These are phyloP conservation scores for Penicillium nucicola DNA, from an alignment of 495 filamentous ascomycete species.

Conservation along the genomic window DNA sequence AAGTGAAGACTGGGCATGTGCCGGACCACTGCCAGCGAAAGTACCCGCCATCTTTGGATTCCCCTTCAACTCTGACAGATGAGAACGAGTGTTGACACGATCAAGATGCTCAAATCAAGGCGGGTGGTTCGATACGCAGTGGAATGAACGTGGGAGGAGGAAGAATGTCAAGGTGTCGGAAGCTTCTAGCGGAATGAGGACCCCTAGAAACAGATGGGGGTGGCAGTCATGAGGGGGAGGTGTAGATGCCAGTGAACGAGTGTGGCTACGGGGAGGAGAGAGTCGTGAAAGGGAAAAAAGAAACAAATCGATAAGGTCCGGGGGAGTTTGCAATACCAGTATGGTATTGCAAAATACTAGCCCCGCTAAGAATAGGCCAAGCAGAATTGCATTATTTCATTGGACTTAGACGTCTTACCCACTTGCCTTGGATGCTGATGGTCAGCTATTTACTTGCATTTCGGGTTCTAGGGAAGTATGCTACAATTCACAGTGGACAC, in stretches of 20 bases:
- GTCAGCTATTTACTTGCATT: too few relatives aligned
- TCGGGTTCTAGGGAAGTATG: too few relatives aligned
- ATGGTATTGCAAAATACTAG: conserved; percentile 4
- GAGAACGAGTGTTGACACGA: conserved; percentile 17
- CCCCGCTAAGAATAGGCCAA: conserved; percentile 8
- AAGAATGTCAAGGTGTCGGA: conserved; percentile 20
- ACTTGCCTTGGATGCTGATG: too few relatives aligned
- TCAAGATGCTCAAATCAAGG: conserved; percentile 6
- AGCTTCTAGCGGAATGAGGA: conserved; percentile 16
- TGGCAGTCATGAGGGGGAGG: conserved; percentile 3
- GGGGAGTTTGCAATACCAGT: not conserved
- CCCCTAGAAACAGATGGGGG: conserved; percentile 18
- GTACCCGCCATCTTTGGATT: conserved; percentile 36
- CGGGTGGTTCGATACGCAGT: conserved; percentile 3
- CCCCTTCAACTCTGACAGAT: conserved; percentile 13
- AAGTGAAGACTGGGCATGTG: conserved; percentile 86
- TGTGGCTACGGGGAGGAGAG: conserved; percentile 1
- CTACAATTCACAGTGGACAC: too few relatives aligned
- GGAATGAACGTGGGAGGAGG: conserved; percentile 29
- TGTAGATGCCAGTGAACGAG: not conserved
- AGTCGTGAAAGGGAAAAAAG: conserved; percentile 4
- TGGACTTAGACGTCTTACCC: not conserved
- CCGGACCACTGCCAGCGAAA: conserved; percentile 37
- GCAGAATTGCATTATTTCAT: not conserved
- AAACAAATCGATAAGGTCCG: conserved; percentile 9